phyloP scores from a whole-genome alignment of 768 basidiomycete genomes.

The Piloderma croceum region DNA sequence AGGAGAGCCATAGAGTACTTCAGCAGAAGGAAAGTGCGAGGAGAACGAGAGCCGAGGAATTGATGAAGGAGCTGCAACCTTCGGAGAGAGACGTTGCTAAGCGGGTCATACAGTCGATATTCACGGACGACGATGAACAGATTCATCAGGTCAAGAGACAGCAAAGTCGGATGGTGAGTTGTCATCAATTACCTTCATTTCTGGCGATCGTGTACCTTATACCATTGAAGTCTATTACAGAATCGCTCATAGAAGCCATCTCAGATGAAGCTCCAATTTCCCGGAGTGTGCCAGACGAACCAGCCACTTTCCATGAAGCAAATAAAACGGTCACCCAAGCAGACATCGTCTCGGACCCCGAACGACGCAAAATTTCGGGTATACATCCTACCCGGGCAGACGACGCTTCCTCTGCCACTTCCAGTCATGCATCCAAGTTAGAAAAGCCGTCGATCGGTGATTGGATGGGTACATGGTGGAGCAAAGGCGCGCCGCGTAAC shows the following conservation, averaged over 20 bases:
- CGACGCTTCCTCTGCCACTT: constrained; percentile 3
- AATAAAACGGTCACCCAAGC: constrained; percentile 7
- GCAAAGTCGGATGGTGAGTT: constrained; percentile 54
- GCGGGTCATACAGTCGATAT: constrained; percentile 62
- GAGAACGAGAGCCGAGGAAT: constrained; percentile 43
- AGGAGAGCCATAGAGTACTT: constrained; percentile 47
- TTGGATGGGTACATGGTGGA: constrained; percentile 78
- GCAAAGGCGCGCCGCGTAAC: constrained; percentile 34
- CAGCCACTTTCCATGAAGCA: too few species aligned
- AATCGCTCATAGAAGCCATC: constrained; percentile 42
- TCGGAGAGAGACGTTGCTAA: constrained; percentile 65
- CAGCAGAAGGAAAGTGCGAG: constrained; percentile 57
- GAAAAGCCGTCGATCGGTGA: constrained; percentile 47
- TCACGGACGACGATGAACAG: constrained; percentile 41
- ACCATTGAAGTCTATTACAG: constrained; percentile 35
- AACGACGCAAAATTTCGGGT: too few species aligned
- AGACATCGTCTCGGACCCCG: too few species aligned
- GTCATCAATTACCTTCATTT: too few species aligned
- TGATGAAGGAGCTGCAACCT: constrained; percentile 50
- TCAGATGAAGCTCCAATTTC: constrained; percentile 43
- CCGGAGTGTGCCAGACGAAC: constrained; percentile 19
- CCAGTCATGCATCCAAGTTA: constrained; percentile 17
- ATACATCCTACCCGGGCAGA: too few species aligned
- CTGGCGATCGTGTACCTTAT: background rate
- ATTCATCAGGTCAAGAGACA: constrained; percentile 48